phyloP scores from a whole-genome alignment of 1,284 basidiomycete species.

The Moniliella sp. region DNA sequence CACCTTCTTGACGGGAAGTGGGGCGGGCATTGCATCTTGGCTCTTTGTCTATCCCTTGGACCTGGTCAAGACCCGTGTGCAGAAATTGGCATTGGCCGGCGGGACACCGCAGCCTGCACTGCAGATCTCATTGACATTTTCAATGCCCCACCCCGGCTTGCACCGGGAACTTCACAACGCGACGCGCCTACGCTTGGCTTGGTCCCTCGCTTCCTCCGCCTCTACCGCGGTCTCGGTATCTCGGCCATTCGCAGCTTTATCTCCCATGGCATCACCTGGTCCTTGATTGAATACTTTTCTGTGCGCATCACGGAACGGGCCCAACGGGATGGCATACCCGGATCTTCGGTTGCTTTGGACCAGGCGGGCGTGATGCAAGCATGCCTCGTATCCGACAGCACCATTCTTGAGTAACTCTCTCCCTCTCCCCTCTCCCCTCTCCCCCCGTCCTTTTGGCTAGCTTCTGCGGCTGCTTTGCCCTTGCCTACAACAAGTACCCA shows the following conservation, averaged over 20 bases:
- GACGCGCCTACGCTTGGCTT: constrained; percentile 42
- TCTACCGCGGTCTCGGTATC: constrained; percentile 30
- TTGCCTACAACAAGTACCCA: too few relatives aligned
- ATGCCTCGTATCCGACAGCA: too few relatives aligned
- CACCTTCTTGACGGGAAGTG: constrained; percentile 25
- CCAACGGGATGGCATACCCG: too few relatives aligned
- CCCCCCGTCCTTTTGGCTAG: too few relatives aligned
- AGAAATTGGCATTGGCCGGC: constrained; percentile 63
- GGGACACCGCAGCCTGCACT: constrained; percentile 44
- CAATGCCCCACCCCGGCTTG: too few relatives aligned
- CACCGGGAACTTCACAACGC: too few relatives aligned
- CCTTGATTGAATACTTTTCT: constrained; percentile 24
- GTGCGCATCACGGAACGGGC: constrained; percentile 6
- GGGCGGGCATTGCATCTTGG: constrained; percentile 26
- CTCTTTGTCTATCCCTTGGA: constrained; percentile 30
- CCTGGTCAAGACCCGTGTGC: constrained; percentile 77
- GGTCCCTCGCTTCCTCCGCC: constrained; percentile 13
- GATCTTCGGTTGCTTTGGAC: too few relatives aligned
- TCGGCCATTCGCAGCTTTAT: constrained; percentile 27
- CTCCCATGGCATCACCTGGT: constrained; percentile 32
- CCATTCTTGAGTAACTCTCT: too few relatives aligned
- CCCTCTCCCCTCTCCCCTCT: too few relatives aligned
- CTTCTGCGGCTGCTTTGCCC: too few relatives aligned
- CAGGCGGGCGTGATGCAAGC: too few relatives aligned
- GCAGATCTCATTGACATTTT: too few relatives aligned